Evolutionary conservation across 1,284 basidiomycete species (phyloP).

Genomic region (Mycena sp.): DNA sequence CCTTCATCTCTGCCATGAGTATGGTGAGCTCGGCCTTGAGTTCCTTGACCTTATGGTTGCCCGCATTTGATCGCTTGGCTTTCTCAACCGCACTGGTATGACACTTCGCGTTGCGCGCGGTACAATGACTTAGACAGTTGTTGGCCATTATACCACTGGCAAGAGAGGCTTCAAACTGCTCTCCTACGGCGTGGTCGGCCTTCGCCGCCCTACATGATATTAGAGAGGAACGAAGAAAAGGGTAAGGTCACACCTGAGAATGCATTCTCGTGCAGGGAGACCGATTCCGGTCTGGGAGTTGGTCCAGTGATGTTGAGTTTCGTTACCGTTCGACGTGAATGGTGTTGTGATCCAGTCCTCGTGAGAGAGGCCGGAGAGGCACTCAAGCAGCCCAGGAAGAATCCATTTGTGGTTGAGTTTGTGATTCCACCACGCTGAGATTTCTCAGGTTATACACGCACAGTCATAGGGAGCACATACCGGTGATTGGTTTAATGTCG

Average conservation of each 20-base stretch:
- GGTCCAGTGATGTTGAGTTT: neutral
- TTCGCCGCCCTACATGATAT: neutral
- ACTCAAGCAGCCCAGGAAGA: neutral
- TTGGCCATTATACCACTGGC: neutral
- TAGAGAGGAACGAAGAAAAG: neutral
- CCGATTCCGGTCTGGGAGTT: too few relatives aligned
- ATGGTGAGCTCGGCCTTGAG: constrained; percentile 5
- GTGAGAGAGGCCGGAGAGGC: neutral
- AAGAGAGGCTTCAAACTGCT: neutral
- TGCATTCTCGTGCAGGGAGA: too few relatives aligned
- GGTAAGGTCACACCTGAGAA: too few relatives aligned
- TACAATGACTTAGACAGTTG: neutral
- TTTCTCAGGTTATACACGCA: too few relatives aligned
- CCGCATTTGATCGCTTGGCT: neutral
- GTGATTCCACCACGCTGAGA: constrained; percentile 3
- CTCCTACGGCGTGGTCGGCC: constrained; percentile 1
- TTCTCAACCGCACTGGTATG: constrained; percentile 10
- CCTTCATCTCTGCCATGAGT: constrained; percentile 1
- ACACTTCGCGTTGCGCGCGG: constrained; percentile 1
- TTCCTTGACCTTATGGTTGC: neutral
- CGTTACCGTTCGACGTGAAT: neutral
- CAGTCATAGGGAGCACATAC: too few relatives aligned
- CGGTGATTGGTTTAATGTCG: too few relatives aligned
- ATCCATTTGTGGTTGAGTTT: constrained; percentile 6
- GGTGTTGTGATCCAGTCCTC: constrained; percentile 5